Conservation (phyloP, 2,329 filamentous ascomycete genomes). For the Phialemonium atrogriseum region DNA sequence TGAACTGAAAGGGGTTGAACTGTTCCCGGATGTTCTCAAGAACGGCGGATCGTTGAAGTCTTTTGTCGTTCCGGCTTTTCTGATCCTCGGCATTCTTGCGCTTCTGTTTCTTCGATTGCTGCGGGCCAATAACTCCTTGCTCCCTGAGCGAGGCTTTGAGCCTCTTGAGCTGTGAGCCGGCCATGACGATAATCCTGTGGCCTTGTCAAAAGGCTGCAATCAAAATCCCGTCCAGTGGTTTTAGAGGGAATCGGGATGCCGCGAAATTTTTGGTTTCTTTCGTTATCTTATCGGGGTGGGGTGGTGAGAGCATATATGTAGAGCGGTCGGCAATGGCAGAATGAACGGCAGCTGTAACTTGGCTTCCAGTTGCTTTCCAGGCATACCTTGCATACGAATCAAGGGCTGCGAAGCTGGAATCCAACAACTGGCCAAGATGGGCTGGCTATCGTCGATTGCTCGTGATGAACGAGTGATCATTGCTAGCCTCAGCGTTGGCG, state of each 20-base stretch:
- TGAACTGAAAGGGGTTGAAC: constrained; percentile 97
- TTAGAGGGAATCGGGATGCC: too few relatives aligned
- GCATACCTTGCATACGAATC: too few relatives aligned
- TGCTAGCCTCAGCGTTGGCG: constrained; percentile 45
- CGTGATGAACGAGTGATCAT: constrained; percentile 48
- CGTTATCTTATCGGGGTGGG: constrained; percentile 19
- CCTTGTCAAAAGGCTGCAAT: too few relatives aligned
- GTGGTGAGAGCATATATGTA: too few relatives aligned
- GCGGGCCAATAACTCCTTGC: constrained; percentile 81
- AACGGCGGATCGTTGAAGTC: constrained; percentile 67
- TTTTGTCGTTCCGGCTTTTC: constrained; percentile 59
- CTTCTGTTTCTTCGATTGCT: constrained; percentile 92
- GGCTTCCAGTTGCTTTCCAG: too few relatives aligned
- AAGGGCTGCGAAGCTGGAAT: too few relatives aligned
- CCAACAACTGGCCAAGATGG: constrained; percentile 26
- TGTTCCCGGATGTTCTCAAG: constrained; percentile 84
- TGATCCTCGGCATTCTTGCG: constrained; percentile 62
- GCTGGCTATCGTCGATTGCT: constrained; percentile 24
- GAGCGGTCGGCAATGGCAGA: too few relatives aligned
- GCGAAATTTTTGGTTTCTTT: constrained; percentile 16
- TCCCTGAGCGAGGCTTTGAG: constrained; percentile 86
- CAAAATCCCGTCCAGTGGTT: too few relatives aligned
- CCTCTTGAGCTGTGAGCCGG: constrained; percentile 92
- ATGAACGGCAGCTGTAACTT: too few relatives aligned
- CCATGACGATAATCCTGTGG: too few relatives aligned